Evolutionary conservation across 495 filamentous ascomycete genomes (phyloP).

Genomic region (Penicillium atrosanguineum): DNA sequence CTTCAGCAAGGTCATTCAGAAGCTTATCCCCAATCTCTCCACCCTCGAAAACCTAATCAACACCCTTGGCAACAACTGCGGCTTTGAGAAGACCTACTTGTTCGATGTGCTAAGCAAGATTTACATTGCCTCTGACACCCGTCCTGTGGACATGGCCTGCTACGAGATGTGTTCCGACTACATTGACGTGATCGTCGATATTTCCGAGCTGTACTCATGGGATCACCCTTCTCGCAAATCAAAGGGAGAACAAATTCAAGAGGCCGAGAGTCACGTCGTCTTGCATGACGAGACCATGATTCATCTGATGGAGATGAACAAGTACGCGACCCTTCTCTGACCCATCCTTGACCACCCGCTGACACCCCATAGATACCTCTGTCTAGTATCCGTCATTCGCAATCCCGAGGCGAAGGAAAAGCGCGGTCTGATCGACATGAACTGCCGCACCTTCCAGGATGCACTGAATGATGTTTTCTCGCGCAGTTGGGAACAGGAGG

Average conservation of each 20-base stretch:
- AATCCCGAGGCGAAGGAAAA: conserved; percentile 57
- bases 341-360: background rate
- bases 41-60: conserved; percentile 90
- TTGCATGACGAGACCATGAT: conserved; percentile 79
- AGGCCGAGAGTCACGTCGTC: conserved; percentile 77
- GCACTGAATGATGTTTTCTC: conserved; percentile 57
- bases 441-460: conserved; percentile 58
- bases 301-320: conserved; percentile 87
- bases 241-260: conserved; percentile 62
- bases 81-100: conserved; percentile 95
- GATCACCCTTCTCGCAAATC: conserved; percentile 57
- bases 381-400: conserved; percentile 73
- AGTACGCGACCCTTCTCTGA: conserved; percentile 47
- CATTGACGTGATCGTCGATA: conserved; percentile 95
- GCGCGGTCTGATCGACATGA: conserved; percentile 60
- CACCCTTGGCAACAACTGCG: conserved; percentile 80
- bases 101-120: conserved; percentile 98
- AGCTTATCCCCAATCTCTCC: conserved; percentile 88
- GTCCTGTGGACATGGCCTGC: conserved; percentile 84
- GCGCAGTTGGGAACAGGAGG: conserved; percentile 43
- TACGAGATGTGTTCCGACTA: conserved; percentile 99
- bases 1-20: conserved; percentile 96
- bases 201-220: conserved; percentile 90
- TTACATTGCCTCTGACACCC: conserved; percentile 93
- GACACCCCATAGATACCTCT: conserved; percentile 50